Base-by-base conservation (phyloP, 1,284 basidiomycete genomes). In the Butyriboletus appendiculatus region DNA sequence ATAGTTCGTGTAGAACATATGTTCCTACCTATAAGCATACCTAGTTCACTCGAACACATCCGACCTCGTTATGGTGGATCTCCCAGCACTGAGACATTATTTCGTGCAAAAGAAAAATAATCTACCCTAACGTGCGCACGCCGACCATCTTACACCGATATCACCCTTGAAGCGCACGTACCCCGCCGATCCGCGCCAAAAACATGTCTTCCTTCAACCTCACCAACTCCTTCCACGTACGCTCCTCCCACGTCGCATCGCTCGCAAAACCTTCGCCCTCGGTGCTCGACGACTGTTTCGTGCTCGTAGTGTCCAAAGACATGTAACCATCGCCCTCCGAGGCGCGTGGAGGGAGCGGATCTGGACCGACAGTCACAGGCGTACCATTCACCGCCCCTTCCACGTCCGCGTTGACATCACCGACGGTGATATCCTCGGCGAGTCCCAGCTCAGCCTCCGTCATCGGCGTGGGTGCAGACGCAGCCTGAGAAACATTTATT, bases 131-230 rank as follows among this genome's bases (percentile, higher is more conserved):
- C 26, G 41, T 37, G 28, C 24, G 42, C 18, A 42, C 18, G 4
- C 28, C 28, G 28, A 30, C 30, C 8, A 26, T n/a, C 9, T n/a
- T 7, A 14, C 30, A 20, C 16, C 20, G 5, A 41, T 3, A 41
- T 57, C 49, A 59, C 5, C 18, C 52, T 26, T 50, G 51, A 34
- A 47, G 48, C 45, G 61, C 75, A 60, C 76, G 77, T 52, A 82
- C 64, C 5, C 83, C 85, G 2, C 94, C 94, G 33, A 94, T 75
- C 50, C 93, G 76, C 34, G 93, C 88, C 84, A 86, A 93, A 73
- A 92, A 95, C 89, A 96, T 94, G 49, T 89, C 88, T 73, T 96
- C 93, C 63, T 88, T 87, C 60, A 97, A 70, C 52, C 80, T 80
- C 9, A 90, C 79, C 15, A 97, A 73, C 73, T 93, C 88, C 63